These are phyloP conservation scores for Tuber magnatum DNA, from an alignment of 495 filamentous ascomycete species.

Conservation along the genomic window DNA sequence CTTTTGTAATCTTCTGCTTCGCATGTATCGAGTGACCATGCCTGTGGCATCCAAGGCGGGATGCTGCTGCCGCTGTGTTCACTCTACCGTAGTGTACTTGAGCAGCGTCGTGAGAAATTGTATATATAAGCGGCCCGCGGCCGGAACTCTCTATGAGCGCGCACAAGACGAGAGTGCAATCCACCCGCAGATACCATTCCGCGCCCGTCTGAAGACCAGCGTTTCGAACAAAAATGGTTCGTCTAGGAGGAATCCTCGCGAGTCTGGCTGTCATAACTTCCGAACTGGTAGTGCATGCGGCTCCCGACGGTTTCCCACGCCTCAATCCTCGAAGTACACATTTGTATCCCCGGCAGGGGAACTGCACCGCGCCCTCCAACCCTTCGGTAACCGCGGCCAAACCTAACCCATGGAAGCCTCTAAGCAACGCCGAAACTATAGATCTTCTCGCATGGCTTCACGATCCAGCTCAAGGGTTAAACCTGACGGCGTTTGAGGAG, in stretches of 20 bases:
- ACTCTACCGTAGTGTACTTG: neutral
- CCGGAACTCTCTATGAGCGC: neutral
- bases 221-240: neutral
- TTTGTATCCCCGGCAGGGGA: neutral
- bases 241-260: neutral
- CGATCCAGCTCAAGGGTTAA: slow-evolving; percentile 40
- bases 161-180: neutral
- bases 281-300: neutral
- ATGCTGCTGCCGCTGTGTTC: neutral
- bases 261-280: neutral
- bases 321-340: slow-evolving; percentile 2
- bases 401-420: slow-evolving; percentile 42
- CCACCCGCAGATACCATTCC: neutral
- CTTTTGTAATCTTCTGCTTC: neutral
- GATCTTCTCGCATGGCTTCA: slow-evolving; percentile 42
- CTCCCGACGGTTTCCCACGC: neutral
- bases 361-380: neutral
- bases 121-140: neutral
- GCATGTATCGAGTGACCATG: neutral
- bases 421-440: slow-evolving; percentile 41
- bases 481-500: slow-evolving; percentile 41
- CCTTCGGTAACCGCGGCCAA: slow-evolving; percentile 33
- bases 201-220: neutral
- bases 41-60: neutral
- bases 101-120: neutral